phyloP scores from a whole-genome alignment of 78 protist species.

The Dictyostelium capitatum region DNA sequence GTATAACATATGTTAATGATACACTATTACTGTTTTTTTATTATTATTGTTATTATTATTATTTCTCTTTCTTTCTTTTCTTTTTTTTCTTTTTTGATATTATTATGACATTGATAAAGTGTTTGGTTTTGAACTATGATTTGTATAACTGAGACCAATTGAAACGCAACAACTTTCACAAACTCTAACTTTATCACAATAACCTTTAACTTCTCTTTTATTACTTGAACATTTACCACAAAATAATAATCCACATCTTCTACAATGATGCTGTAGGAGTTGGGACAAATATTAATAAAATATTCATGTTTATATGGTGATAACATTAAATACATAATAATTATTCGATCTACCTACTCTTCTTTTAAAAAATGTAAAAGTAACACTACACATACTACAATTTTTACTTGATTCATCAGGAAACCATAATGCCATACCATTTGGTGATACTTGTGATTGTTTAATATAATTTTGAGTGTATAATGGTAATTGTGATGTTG shows the following conservation, averaged over 20 bases:
- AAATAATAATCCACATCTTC: constrained; percentile 64
- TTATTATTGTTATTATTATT: neutral
- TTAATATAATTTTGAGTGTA: neutral
- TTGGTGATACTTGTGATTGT: constrained; percentile 15
- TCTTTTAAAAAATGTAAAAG: constrained; percentile 55
- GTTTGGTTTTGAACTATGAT: neutral
- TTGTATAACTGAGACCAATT: constrained; percentile 1
- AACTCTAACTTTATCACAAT: constrained; percentile 23
- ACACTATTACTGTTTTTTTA: neutral
- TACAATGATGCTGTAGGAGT: constrained; percentile 65
- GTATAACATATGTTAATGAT: no score
- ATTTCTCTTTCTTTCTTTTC: neutral
- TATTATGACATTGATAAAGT: neutral
- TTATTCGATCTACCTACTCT: neutral
- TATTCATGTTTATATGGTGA: no score
- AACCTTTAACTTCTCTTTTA: constrained; percentile 28
- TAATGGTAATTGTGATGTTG: neutral
- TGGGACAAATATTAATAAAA: no score
- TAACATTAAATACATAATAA: neutral
- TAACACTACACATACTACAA: constrained; percentile 23
- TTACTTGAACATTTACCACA: constrained; percentile 34
- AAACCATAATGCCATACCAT: constrained; percentile 59
- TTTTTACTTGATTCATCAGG: constrained; percentile 32
- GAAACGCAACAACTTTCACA: constrained; percentile 35
- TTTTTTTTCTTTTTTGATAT: neutral